Base-by-base conservation (phyloP, 2,329 filamentous ascomycete species). In the Cladophialophora chaetospira region DNA sequence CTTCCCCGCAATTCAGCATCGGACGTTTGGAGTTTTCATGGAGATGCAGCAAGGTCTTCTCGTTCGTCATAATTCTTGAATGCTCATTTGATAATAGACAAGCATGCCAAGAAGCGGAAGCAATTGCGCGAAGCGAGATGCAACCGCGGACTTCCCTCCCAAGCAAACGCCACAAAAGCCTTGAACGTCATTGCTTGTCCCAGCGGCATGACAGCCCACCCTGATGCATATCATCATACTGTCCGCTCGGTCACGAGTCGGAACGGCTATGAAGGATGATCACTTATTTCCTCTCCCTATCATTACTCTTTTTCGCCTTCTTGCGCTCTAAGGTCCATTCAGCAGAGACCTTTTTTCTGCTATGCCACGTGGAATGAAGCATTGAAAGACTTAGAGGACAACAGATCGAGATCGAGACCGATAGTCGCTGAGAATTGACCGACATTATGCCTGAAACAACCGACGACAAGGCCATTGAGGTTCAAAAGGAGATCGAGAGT, bases 401-500 rank as follows among this genome's bases (percentile, higher is more conserved):
- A 33, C 6, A 49, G 3, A 23, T 36, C 6, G 6, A 17, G 5
- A 11, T 1, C 15, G 8, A 5, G 5, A 9, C 5, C 19, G 26
- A 13, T 13, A 38, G 3, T 26, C n/a, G 2, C 29, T 2, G 23
- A 2, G 6, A 19, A n/a, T 23, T 4, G 17, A 43, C 44, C 33
- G 11, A 23, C 29, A 57, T 19, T 13, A 62, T 62, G 59, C 44
- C 40, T 2, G 38, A 51, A 35, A 36, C 51, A 15, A 25, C 31
- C 33, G 60, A 62, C 19, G 51, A 57, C 44, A 62, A 62, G 40
- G 57, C 31, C 13, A 52, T 55, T 13, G 25, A 57, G 4, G 46
- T 53, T n/a, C 61, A 61, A 13, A 46, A 59, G 10, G 58, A 63
- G 46, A 48, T 57, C 19, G 52, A 60, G 4, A 60, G 51, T 38